phyloP scores from a whole-genome alignment of 177 flowering plant species.

The Vitis hybrid region DNA sequence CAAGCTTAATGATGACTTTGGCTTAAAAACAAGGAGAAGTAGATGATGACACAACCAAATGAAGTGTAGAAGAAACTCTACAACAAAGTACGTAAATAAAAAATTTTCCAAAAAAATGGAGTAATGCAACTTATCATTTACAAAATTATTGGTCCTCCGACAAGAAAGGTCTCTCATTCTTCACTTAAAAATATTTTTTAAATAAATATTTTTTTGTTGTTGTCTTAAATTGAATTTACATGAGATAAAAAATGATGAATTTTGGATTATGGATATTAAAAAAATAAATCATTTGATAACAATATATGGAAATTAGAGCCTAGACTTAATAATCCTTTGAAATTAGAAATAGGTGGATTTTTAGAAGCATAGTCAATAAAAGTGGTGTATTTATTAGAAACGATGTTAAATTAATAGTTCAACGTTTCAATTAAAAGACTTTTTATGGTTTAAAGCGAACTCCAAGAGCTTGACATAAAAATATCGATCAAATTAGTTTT shows the following conservation, averaged over 20 bases:
- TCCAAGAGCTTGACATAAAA: neutral
- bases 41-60: neutral
- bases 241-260: neutral
- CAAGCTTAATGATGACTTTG: neutral
- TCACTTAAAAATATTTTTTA: no score
- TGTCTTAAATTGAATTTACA: no score
- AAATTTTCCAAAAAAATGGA: neutral
- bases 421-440: neutral
- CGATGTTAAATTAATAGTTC: neutral
- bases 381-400: no score
- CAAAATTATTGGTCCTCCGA: neutral
- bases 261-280: no score
- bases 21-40: neutral
- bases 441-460: neutral
- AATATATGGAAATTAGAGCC: neutral
- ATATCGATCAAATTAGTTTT: neutral
- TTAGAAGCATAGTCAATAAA: no score
- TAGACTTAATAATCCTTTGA: neutral
- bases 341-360: neutral
- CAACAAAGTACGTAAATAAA: no score
- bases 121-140: no score
- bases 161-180: no score
- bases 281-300: neutral
- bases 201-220: no score
- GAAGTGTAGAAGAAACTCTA: neutral